phyloP scores from a whole-genome alignment of 108 stramenopile genomes.

The Cyclostephanos tholiformis region DNA sequence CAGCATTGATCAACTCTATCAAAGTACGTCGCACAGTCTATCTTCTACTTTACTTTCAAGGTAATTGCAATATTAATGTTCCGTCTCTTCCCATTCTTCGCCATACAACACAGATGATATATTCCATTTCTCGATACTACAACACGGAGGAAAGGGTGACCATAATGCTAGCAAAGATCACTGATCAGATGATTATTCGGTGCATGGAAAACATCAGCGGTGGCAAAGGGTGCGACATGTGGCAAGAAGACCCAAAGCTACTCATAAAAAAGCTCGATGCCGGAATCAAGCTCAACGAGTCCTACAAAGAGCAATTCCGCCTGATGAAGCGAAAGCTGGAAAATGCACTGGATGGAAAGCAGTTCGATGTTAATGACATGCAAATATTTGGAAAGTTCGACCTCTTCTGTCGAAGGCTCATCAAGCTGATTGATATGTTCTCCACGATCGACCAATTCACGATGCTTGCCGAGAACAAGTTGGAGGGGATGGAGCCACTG shows the following conservation, averaged over 20 bases:
- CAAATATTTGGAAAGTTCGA: constrained; percentile 92
- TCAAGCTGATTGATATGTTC: constrained; percentile 93
- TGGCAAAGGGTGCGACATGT: constrained; percentile 58
- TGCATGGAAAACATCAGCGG: constrained; percentile 76
- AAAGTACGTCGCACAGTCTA: constrained; percentile 39
- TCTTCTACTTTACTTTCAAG: background rate
- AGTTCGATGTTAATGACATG: constrained; percentile 88
- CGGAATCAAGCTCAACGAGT: constrained; percentile 87
- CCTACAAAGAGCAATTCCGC: constrained; percentile 88
- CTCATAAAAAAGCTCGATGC: constrained; percentile 74
- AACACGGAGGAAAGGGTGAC: constrained; percentile 71
- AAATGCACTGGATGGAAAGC: constrained; percentile 77
- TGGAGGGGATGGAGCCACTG: constrained; percentile 90
- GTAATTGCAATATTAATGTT: background rate
- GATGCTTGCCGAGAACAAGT: constrained; percentile 72
- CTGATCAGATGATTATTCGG: constrained; percentile 88
- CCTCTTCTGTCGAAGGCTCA: constrained; percentile 86
- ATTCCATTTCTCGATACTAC: constrained; percentile 87
- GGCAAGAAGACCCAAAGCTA: constrained; percentile 76
- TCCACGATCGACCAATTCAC: constrained; percentile 88
- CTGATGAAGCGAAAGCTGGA: constrained; percentile 84
- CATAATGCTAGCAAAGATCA: constrained; percentile 81
- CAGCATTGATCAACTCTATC: constrained; percentile 89
- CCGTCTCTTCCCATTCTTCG: constrained; percentile 1
- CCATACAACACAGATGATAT: constrained; percentile 74